Evolutionary conservation across 768 basidiomycete species (phyloP).

Genomic region (Trametes punicea): DNA sequence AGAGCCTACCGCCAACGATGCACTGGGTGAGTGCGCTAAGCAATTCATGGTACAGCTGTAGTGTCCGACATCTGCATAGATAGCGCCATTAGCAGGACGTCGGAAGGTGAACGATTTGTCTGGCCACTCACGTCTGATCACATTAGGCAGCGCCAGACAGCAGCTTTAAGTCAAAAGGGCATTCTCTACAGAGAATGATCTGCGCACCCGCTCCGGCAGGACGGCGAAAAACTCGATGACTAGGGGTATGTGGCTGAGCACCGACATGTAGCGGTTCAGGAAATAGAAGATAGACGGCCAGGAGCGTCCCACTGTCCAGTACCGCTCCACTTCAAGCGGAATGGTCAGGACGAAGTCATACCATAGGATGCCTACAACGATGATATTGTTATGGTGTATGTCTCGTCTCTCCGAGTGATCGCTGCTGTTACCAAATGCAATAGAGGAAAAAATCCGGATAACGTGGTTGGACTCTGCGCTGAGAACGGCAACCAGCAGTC

Average conservation of each 20-base stretch:
- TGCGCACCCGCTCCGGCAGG: too few relatives aligned
- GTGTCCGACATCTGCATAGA: slow-evolving; percentile 1
- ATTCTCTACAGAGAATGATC: too few relatives aligned
- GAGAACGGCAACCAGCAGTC: too few relatives aligned
- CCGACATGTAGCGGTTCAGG: slow-evolving; percentile 10
- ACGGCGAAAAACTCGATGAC: slow-evolving; percentile 3
- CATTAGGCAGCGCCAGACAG: too few relatives aligned
- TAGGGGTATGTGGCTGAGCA: slow-evolving; percentile 6
- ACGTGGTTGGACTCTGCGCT: slow-evolving; percentile 8
- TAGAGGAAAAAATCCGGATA: neutral
- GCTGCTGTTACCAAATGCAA: neutral
- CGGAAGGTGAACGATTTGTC: too few relatives aligned
- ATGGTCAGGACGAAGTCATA: slow-evolving; percentile 8
- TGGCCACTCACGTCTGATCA: too few relatives aligned
- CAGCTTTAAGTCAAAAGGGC: too few relatives aligned
- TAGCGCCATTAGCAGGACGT: too few relatives aligned
- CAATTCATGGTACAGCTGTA: slow-evolving; percentile 3
- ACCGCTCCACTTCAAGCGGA: slow-evolving; percentile 9
- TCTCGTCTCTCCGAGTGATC: neutral
- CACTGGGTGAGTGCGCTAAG: slow-evolving; percentile 1
- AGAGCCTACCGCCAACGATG: neutral
- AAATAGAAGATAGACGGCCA: slow-evolving; percentile 7
- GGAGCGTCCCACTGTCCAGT: neutral
- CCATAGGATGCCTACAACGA: neutral
- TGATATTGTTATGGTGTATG: neutral